Percentiles rank a stretch among this genome's conserved stretches.
Evolutionary conservation across 2,329 filamentous ascomycete species (phyloP).

Genomic region (Talaromyces sp.): DNA sequence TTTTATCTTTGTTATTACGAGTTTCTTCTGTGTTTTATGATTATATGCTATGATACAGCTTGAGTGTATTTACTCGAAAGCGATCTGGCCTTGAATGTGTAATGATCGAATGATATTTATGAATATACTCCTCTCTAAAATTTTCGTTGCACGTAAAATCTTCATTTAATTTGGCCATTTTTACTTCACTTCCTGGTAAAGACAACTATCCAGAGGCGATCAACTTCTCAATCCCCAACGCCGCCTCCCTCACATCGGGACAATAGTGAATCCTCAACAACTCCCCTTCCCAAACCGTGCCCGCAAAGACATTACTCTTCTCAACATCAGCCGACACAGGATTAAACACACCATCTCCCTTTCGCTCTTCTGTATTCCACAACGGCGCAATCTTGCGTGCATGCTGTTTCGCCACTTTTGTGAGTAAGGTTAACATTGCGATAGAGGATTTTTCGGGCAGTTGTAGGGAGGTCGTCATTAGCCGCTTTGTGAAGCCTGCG

Average conservation of each 20-base stretch:
- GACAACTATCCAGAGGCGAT: slow-evolving; percentile 5
- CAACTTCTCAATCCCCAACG: slow-evolving; percentile 64
- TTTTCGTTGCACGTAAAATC: background rate
- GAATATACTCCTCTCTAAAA: slow-evolving; percentile 6
- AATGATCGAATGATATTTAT: slow-evolving; percentile 17
- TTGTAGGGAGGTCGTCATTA: slow-evolving; percentile 77
- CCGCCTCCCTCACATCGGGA: slow-evolving; percentile 75
- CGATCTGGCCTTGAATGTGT: slow-evolving; percentile 11
- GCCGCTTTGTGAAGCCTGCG: slow-evolving; percentile 90
- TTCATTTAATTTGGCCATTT: background rate
- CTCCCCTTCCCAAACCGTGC: slow-evolving; percentile 92
- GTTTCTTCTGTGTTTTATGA: slow-evolving; percentile 16
- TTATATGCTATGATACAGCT: slow-evolving; percentile 9
- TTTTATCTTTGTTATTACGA: slow-evolving; percentile 16
- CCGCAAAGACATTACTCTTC: slow-evolving; percentile 83
- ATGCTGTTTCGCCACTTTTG: slow-evolving; percentile 75
- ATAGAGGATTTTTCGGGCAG: slow-evolving; percentile 84
- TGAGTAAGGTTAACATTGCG: slow-evolving; percentile 73
- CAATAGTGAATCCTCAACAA: slow-evolving; percentile 80
- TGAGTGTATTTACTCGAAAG: slow-evolving; percentile 13
- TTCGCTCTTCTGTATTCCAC: slow-evolving; percentile 92
- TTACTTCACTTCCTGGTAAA: background rate
- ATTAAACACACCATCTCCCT: slow-evolving; percentile 84
- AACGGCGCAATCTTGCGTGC: slow-evolving; percentile 76
- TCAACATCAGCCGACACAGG: slow-evolving; percentile 70